Conservation (phyloP, 192 early-diverging fungal species). For the Jimgerdemannia lactiflua region DNA sequence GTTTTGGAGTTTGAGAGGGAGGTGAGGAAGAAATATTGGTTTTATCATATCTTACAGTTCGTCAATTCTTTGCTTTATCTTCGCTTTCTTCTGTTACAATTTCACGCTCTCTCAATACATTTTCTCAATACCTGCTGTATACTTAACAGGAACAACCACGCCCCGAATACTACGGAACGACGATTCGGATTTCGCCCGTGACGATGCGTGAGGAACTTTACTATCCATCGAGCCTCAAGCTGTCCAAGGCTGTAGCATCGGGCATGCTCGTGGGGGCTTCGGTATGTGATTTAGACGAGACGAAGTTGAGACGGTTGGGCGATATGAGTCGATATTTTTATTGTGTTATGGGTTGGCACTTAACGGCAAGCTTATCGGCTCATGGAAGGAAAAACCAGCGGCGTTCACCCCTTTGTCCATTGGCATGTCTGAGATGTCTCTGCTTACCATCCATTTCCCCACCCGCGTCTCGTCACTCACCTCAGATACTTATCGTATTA, state of each 20-base stretch:
- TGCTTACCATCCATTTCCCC: too few species aligned
- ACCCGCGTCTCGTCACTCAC: too few species aligned
- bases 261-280: conserved; percentile 25
- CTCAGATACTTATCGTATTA: conserved; percentile 40
- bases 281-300: not conserved
- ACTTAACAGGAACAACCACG: conserved; percentile 39
- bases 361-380: too few species aligned
- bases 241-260: conserved; percentile 34
- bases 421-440: too few species aligned
- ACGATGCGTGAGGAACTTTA: conserved; percentile 47
- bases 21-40: not conserved
- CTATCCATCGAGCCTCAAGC: conserved; percentile 37
- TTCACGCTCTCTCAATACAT: not conserved
- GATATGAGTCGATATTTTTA: conserved; percentile 8
- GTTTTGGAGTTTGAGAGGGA: conserved; percentile 39
- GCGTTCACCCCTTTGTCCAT: too few species aligned
- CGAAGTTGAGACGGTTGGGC: too few species aligned
- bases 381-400: too few species aligned
- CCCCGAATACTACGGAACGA: conserved; percentile 58
- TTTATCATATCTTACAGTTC: not conserved
- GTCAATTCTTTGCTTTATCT: not conserved
- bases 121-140: too few species aligned
- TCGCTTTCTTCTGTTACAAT: not conserved
- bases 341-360: not conserved
- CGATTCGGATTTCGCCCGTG: conserved; percentile 41